Conservation (phyloP, 2,329 filamentous ascomycete species). For the Leptographium radiaticola region DNA sequence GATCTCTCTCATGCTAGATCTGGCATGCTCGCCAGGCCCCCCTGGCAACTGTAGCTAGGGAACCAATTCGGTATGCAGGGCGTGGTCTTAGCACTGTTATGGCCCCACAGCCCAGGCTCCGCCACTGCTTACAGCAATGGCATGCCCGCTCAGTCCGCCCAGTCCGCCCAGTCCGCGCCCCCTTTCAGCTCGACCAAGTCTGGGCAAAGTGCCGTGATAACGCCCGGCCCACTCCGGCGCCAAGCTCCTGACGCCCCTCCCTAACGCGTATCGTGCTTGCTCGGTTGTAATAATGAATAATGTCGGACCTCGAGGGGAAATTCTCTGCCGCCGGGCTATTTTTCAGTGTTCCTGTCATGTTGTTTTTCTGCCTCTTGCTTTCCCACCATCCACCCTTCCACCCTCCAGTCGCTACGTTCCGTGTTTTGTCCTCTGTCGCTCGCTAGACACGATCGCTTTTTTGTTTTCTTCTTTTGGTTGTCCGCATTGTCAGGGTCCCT, state of each 20-base stretch:
- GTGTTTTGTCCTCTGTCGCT: neutral
- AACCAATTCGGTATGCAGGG: too few species aligned
- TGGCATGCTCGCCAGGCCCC: too few species aligned
- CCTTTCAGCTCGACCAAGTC: conserved; percentile 1
- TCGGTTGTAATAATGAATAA: neutral
- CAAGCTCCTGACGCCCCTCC: neutral
- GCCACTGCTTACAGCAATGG: too few species aligned
- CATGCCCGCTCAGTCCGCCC: neutral
- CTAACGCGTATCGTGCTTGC: neutral
- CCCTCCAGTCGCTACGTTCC: too few species aligned
- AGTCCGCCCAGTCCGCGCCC: neutral
- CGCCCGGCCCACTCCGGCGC: neutral
- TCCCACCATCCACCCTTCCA: too few species aligned
- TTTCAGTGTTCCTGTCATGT: neutral
- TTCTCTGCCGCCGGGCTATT: neutral
- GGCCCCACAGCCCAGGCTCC: too few species aligned
- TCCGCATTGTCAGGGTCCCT: neutral
- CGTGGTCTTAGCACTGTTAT: too few species aligned
- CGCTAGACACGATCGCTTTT: neutral
- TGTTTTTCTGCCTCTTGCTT: neutral
- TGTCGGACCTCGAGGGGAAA: neutral
- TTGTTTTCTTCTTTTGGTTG: neutral
- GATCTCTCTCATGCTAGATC: too few species aligned
- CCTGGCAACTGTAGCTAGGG: too few species aligned
- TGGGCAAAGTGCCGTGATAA: neutral